Conservation (phyloP, 2,329 filamentous ascomycete species). For the Fusarium nodosum region DNA sequence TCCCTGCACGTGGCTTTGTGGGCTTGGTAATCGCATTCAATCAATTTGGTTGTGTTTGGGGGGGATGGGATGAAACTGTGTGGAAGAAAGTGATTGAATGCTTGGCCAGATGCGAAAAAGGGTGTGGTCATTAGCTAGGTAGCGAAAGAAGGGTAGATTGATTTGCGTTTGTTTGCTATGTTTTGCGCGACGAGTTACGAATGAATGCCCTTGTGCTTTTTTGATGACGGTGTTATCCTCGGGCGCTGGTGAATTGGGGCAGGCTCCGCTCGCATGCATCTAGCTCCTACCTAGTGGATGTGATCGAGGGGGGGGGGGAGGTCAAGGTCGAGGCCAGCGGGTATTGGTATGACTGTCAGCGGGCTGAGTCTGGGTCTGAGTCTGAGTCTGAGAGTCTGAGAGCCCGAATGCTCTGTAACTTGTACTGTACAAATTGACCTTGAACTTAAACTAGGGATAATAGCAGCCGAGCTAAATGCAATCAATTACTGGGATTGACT, state of each 20-base stretch:
- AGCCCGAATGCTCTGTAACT: no score
- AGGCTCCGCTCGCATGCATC: constrained; percentile 1
- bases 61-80: not conserved
- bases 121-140: not conserved
- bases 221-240: not conserved
- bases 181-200: not conserved
- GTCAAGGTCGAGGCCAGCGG: not conserved
- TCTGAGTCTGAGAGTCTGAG: no score
- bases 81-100: not conserved
- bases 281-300: constrained; percentile 20
- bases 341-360: not conserved
- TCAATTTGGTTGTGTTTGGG: no score
- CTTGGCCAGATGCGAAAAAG: not conserved
- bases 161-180: not conserved
- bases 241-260: constrained; percentile 1
- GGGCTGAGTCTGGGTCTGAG: no score
- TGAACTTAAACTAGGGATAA: not conserved
- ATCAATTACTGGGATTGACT: not conserved
- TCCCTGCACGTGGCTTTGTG: constrained; percentile 6
- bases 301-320: not conserved
- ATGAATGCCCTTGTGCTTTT: no score
- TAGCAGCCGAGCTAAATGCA: not conserved
- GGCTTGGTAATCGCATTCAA: constrained; percentile 6
- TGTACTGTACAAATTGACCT: not conserved
- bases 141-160: not conserved